Conservation (phyloP, 108 stramenopile genomes). For the Skeletonema potamos region DNA sequence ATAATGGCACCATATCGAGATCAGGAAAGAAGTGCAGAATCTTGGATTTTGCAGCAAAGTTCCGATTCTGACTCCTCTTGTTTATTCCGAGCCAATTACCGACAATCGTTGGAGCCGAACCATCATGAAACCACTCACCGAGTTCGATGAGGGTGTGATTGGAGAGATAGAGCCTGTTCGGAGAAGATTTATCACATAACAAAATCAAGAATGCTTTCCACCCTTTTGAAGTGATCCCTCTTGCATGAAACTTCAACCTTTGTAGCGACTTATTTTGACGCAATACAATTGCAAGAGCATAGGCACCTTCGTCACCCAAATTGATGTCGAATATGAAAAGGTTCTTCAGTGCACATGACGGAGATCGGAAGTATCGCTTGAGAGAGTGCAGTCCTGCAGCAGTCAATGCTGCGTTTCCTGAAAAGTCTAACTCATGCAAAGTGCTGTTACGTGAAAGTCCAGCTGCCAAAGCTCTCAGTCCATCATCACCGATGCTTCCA, state of each 20-base stretch:
- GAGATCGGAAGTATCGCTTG: neutral
- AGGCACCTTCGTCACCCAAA: neutral
- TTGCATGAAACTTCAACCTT: neutral
- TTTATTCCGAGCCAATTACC: neutral
- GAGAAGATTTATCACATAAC: neutral
- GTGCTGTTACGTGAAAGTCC: neutral
- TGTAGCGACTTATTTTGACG: neutral
- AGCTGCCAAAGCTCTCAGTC: neutral
- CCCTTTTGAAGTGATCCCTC: neutral
- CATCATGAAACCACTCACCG: neutral
- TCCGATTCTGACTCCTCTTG: neutral
- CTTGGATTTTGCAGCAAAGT: neutral
- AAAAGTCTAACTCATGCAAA: neutral
- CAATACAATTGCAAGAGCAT: neutral
- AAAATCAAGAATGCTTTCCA: neutral
- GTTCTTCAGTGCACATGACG: neutral
- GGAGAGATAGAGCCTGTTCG: neutral
- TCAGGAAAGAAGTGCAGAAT: neutral
- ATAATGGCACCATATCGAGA: neutral
- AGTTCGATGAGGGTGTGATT: neutral
- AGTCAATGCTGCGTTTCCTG: neutral
- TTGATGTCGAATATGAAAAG: neutral
- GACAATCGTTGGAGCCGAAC: neutral
- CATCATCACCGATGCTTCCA: neutral
- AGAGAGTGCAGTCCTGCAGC: neutral